Base-by-base conservation (phyloP, 176 grass and related monocot species). In the Bolboschoenus planiculmis region DNA sequence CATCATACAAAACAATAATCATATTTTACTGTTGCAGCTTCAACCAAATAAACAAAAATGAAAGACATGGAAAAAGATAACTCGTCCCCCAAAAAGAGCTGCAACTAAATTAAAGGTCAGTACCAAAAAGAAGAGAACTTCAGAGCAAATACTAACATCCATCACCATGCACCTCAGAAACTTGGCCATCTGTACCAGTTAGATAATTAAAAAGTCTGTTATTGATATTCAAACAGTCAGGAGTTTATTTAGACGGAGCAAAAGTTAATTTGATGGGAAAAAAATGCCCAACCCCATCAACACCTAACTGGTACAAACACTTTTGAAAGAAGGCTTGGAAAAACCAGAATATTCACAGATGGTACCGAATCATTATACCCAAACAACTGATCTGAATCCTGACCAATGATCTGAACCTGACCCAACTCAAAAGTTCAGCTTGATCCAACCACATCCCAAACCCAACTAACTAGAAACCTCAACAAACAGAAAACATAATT, bases 171-270 rank as follows among this genome's bases (percentile, higher is more conserved):
- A 77, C 39, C 56, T 81, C 35, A 18, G 37, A 15, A 64, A 81
- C 59, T 81, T 81, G 79, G 79, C 79, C 56, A 59, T 62, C 79
- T 81, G 59, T 44, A 81, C 29, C 0, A 53, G 50, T 57, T 80
- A 53, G 53, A 80, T 26, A 63, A 29, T 42, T 64, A 43, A 61
- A 4, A 47, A 43, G 48, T 43, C 48, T 1, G 31, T 29, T 40
- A 64, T 44, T 30, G 23, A 13, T 61, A 50, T 23, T 71, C 23
- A 71, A 48, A 13, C 24, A 29, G 71, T 75, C 43, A 43, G 66
- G 71, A 75, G 26, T 75, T 72, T 24, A 31, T 30, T 75, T 29
- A 48, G 24, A 29, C 10, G 0, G 3, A 26, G 6, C 14, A 16
- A 20, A 75, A 31, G 71, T 16, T 75, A 75, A 74, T 30, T 75